phyloP scores from a whole-genome alignment of 768 basidiomycete genomes.

The Clitopilus passeckerianus region DNA sequence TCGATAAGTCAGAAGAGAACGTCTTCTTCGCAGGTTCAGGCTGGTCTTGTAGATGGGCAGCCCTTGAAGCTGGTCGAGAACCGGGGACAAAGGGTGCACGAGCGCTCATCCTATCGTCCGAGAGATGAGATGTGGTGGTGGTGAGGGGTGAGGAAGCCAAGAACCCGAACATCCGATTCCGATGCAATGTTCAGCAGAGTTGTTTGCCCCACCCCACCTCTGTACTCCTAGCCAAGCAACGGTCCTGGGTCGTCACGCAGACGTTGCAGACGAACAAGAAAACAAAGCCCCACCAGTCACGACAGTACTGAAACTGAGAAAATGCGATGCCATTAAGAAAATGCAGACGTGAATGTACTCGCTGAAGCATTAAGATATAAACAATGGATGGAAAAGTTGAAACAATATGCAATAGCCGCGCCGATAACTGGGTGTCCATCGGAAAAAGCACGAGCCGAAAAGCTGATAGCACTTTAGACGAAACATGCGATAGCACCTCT shows the following conservation, averaged over 20 bases:
- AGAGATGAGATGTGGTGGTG: neutral
- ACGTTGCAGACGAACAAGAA: neutral
- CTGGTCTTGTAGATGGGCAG: neutral
- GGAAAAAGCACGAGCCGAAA: neutral
- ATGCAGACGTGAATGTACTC: neutral
- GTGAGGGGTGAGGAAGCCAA: neutral
- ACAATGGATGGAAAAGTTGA: neutral
- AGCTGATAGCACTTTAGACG: neutral
- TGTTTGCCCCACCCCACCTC: neutral
- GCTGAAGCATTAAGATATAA: neutral
- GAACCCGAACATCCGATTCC: neutral
- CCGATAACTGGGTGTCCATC: neutral
- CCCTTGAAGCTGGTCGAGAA: neutral
- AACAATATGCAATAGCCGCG: neutral
- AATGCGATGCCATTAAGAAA: neutral
- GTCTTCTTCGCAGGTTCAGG: neutral
- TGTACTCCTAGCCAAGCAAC: neutral
- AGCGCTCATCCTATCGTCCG: neutral
- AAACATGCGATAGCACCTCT: constrained; percentile 1
- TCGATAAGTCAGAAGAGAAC: neutral
- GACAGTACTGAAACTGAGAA: neutral
- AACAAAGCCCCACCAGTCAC: neutral
- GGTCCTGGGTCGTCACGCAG: neutral
- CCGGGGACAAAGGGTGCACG: neutral
- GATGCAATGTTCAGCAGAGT: neutral